Evolutionary conservation across 768 basidiomycete genomes (phyloP).

Genomic region (Tricholoma flavovirens): DNA sequence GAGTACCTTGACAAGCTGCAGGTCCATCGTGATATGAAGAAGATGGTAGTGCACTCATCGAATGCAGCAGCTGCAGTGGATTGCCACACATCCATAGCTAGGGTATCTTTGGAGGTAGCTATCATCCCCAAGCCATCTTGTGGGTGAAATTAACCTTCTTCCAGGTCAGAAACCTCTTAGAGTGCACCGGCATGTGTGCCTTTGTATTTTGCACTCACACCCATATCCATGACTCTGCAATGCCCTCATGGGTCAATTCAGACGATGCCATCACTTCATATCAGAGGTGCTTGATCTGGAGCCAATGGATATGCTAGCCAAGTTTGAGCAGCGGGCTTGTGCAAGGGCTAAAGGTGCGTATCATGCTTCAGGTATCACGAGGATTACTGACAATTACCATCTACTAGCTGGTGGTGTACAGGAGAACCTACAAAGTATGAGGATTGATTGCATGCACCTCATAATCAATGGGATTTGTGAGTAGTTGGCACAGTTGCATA

Average conservation of each 20-base stretch:
- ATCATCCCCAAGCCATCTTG: background rate
- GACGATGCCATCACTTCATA: background rate
- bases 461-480: no score
- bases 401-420: no score
- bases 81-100: background rate
- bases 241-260: background rate
- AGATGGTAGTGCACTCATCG: background rate
- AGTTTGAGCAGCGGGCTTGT: background rate
- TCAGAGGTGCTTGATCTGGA: background rate
- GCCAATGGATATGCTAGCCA: background rate
- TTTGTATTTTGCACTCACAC: background rate
- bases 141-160: background rate
- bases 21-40: background rate
- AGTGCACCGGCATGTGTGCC: background rate
- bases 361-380: no score
- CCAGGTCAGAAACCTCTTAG: background rate
- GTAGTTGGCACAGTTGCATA: no score
- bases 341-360: background rate
- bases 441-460: no score
- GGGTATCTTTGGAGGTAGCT: background rate
- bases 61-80: background rate
- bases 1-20: background rate
- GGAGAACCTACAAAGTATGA: no score
- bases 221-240: background rate
- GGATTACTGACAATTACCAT: no score